These are phyloP conservation scores for peach (Prunus persica) DNA, from an alignment of 306 rosid genomes.

Conservation along the genomic window Prunus_persica_NCBIv2 NC_034012.1:3563001-3563500, in stretches of 20 bases:
- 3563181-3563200: not conserved
- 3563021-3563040: slow-evolving; percentile 20
- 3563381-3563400: not conserved
- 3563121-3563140: slow-evolving; percentile 4
- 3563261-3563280: not conserved
- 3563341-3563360: not conserved
- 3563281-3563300: not conserved
- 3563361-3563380: not conserved
- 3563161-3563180: not conserved
- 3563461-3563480: not conserved
- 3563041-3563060: slow-evolving; percentile 8
- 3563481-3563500: not conserved
- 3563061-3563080: slow-evolving; percentile 23
- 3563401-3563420: not conserved
- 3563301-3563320: not conserved
- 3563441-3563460: not conserved
- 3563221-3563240: not conserved
- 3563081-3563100: not conserved
- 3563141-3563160: slow-evolving; percentile 1
- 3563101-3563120: slow-evolving; percentile 4
- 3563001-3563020: slow-evolving; percentile 15
- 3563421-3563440: not conserved
- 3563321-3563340: not conserved
- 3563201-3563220: not conserved
- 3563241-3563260: not conserved